These are phyloP conservation scores for Cudoniella acicularis DNA, from an alignment of 495 filamentous ascomycete genomes.

Conservation along the genomic window DNA sequence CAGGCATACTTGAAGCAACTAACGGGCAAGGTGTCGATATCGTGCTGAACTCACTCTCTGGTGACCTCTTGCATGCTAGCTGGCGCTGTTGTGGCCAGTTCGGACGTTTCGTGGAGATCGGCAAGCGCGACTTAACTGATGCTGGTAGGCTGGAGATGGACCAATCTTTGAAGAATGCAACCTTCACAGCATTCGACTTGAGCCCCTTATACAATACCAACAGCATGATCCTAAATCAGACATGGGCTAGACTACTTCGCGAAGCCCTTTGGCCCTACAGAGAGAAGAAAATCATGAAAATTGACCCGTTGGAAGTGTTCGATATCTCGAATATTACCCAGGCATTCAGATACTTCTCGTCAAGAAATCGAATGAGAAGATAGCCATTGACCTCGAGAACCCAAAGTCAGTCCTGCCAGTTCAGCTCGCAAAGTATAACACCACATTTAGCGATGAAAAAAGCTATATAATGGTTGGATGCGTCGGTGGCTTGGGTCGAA, in stretches of 20 bases:
- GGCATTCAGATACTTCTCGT: background rate
- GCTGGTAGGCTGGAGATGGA: constrained; percentile 30
- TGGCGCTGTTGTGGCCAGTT: constrained; percentile 44
- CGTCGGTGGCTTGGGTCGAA: constrained; percentile 28
- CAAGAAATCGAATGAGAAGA: constrained; percentile 2
- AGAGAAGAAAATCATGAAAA: background rate
- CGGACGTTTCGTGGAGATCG: constrained; percentile 48
- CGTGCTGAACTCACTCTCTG: constrained; percentile 48
- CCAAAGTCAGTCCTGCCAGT: background rate
- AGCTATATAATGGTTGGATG: constrained; percentile 29
- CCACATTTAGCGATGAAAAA: background rate
- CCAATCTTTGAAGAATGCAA: constrained; percentile 32
- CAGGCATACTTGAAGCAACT: constrained; percentile 39
- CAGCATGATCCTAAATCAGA: background rate
- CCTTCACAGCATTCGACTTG: constrained; percentile 11
- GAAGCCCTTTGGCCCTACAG: background rate
- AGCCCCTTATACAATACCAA: constrained; percentile 18
- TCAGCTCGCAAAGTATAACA: background rate
- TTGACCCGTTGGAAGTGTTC: background rate
- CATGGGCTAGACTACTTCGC: background rate
- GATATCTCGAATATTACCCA: background rate
- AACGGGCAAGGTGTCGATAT: constrained; percentile 50
- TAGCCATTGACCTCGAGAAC: background rate
- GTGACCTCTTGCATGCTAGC: constrained; percentile 38
- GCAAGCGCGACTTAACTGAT: constrained; percentile 29